phyloP scores from a whole-genome alignment of 2,329 filamentous ascomycete genomes.

The Colletotrichum musae region DNA sequence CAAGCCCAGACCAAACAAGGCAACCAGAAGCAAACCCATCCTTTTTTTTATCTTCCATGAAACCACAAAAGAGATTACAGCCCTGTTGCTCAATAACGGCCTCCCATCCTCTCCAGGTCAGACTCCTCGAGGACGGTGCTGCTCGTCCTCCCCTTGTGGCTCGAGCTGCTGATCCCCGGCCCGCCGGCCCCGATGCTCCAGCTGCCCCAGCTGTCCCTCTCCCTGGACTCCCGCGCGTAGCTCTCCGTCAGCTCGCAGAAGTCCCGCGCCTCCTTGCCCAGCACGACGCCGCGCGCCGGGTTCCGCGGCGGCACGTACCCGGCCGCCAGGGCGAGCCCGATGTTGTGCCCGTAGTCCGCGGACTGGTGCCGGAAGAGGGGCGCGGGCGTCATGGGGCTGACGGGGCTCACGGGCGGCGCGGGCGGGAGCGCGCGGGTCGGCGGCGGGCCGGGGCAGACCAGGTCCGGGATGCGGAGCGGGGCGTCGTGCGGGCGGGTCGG shows the following conservation, averaged over 20 bases:
- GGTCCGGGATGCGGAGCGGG: conserved; percentile 54
- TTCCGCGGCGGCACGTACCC: conserved; percentile 38
- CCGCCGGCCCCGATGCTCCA: conserved; percentile 44
- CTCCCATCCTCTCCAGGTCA: conserved; percentile 48
- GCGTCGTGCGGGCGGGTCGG: conserved; percentile 54
- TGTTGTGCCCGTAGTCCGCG: conserved; percentile 13
- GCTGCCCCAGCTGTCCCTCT: conserved; percentile 54
- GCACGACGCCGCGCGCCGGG: conserved; percentile 38
- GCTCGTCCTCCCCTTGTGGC: conserved; percentile 33
- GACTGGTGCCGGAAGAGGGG: conserved; percentile 19
- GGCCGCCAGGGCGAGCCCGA: conserved; percentile 38
- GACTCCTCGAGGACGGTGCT: conserved; percentile 46
- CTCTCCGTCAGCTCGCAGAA: conserved; percentile 50
- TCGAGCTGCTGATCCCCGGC: conserved; percentile 9
- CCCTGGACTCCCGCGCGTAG: conserved; percentile 48
- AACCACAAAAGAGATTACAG: too few species aligned
- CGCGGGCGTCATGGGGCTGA: background rate
- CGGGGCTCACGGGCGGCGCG: conserved; percentile 45
- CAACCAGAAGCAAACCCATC: background rate
- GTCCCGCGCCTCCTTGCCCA: conserved; percentile 47
- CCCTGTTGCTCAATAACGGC: conserved; percentile 42
- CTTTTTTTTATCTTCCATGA: background rate
- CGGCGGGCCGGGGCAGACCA: conserved; percentile 58
- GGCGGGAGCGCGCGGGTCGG: conserved; percentile 60
- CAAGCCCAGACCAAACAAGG: background rate